Conservation (phyloP, 139 green algal genomes). For the Asterochloris erici region DNA sequence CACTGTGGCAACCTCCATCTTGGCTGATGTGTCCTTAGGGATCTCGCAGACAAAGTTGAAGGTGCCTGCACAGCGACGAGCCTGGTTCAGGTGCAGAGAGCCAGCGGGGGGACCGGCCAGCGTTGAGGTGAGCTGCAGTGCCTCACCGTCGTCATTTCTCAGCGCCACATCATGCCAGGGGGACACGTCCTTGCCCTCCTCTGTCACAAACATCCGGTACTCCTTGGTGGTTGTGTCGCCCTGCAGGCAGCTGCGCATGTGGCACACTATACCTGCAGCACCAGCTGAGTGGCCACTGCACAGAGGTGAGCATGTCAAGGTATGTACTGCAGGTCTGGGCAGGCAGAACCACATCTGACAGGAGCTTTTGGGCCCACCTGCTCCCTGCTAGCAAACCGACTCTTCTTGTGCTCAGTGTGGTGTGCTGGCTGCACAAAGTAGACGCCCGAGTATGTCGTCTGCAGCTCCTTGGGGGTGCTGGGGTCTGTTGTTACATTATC, state of each 20-base stretch:
- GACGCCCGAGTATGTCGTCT: constrained; percentile 6
- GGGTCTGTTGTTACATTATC: constrained; percentile 5
- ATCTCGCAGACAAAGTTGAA: constrained; percentile 98
- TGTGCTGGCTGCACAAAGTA: constrained; percentile 2
- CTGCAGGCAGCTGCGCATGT: constrained; percentile 33
- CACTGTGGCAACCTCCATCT: constrained; percentile 98
- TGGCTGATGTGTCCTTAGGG: constrained; percentile 96
- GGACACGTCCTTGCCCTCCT: constrained; percentile 64
- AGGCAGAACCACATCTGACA: background rate
- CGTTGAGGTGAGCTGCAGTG: no score
- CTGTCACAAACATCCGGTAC: constrained; percentile 86
- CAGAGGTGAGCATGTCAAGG: background rate
- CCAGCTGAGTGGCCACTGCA: background rate
- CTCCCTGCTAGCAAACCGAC: constrained; percentile 6
- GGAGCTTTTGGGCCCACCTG: background rate
- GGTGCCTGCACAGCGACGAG: constrained; percentile 17
- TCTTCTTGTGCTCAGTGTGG: background rate
- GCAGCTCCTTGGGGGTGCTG: constrained; percentile 4
- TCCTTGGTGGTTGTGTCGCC: constrained; percentile 68
- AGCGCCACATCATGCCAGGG: constrained; percentile 98
- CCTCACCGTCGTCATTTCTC: constrained; percentile 59
- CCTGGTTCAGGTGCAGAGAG: no score
- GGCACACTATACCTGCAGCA: background rate
- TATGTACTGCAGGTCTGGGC: background rate
- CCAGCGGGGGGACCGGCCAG: no score